A percentile compares a stretch with the other conserved stretches of the same genome.
These are phyloP conservation scores for Tricholoma sp. DNA, from an alignment of 768 basidiomycete species.

Conservation along the genomic window DNA sequence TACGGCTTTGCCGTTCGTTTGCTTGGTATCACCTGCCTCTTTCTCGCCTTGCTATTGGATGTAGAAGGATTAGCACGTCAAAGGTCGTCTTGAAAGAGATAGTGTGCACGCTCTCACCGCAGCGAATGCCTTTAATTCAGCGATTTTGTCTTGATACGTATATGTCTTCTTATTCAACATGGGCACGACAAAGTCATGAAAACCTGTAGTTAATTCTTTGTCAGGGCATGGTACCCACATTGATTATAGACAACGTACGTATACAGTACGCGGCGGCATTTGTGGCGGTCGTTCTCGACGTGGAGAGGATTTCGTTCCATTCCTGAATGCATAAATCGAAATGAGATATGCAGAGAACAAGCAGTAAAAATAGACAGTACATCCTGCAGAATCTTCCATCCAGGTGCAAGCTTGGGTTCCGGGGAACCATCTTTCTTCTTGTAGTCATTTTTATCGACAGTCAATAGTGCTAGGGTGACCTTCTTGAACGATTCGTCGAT, in stretches of 20 bases:
- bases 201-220: not conserved
- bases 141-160: too few relatives aligned
- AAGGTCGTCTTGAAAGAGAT: not conserved
- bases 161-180: not conserved
- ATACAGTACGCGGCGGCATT: not conserved
- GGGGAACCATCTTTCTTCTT: not conserved
- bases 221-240: not conserved
- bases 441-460: not conserved
- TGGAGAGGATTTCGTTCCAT: not conserved
- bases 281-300: not conserved
- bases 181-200: not conserved
- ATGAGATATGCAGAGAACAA: not conserved
- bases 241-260: not conserved
- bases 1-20: not conserved
- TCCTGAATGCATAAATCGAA: not conserved
- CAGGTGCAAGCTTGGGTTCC: not conserved
- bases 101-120: not conserved
- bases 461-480: not conserved
- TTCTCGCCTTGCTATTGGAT: not conserved
- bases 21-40: not conserved
- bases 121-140: not conserved
- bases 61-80: not conserved
- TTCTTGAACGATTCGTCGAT: not conserved
- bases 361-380: not conserved
- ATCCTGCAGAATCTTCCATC: not conserved